These are phyloP conservation scores for Xylariaceae sp. DNA, from an alignment of 2,329 filamentous ascomycete species.

Conservation along the genomic window DNA sequence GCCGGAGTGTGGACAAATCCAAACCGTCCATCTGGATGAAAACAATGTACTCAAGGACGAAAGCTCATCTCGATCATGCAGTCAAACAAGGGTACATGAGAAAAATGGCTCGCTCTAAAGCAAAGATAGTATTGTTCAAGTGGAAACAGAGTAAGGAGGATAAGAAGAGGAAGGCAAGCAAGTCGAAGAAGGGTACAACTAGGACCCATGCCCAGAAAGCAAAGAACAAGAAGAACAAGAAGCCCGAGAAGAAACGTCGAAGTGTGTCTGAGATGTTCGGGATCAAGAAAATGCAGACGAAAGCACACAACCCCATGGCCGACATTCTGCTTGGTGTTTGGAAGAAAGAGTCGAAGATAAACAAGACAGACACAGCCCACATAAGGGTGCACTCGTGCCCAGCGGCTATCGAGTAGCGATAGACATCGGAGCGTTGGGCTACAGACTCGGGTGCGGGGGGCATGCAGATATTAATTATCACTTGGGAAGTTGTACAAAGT, in stretches of 20 bases:
- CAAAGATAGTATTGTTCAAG: constrained; percentile 4
- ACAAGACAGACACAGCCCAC: not conserved
- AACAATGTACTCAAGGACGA: constrained; percentile 22
- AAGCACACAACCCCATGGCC: not conserved
- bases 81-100: constrained; percentile 8
- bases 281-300: not conserved
- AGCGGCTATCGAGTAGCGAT: not conserved
- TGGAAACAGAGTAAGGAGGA: not conserved
- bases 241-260: not conserved
- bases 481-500: no score
- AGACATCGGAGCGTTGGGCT: not conserved
- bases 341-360: constrained; percentile 8
- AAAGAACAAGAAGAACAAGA: not conserved
- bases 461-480: not conserved
- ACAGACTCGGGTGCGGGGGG: not conserved
- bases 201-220: no score
- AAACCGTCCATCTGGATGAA: constrained; percentile 24
- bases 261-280: not conserved
- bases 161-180: not conserved
- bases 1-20: constrained; percentile 21
- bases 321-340: constrained; percentile 1
- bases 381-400: constrained; percentile 11
- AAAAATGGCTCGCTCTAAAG: not conserved
- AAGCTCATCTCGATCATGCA: constrained; percentile 19
- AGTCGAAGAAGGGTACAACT: no score